Percentiles rank a stretch among this genome's conserved stretches.
Evolutionary conservation across 768 basidiomycete species (phyloP).

Genomic region (Trametes coccinea): DNA sequence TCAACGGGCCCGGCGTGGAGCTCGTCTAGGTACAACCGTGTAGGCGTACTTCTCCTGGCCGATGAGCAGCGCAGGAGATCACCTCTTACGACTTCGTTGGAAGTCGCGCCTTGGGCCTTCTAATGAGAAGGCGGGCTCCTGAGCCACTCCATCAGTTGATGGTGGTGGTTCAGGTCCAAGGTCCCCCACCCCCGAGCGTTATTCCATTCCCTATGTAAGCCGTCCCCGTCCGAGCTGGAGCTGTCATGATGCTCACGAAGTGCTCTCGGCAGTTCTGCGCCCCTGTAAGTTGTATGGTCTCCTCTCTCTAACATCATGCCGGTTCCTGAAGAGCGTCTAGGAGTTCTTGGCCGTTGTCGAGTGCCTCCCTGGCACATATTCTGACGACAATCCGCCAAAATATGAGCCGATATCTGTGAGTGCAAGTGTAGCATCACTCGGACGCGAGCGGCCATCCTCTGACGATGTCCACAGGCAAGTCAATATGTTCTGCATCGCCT

Average conservation of each 20-base stretch:
- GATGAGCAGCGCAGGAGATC: neutral
- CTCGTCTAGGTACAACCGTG: no score
- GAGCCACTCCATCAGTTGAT: neutral
- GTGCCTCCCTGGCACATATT: constrained; percentile 51
- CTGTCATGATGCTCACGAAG: neutral
- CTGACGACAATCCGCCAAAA: constrained; percentile 47
- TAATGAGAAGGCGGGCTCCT: neutral
- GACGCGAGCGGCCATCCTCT: no score
- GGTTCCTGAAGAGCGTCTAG: constrained; percentile 4
- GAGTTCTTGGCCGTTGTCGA: constrained; percentile 36
- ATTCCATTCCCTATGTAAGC: constrained; percentile 63
- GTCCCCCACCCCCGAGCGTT: constrained; percentile 40
- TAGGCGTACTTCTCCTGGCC: neutral
- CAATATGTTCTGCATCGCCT: constrained; percentile 44
- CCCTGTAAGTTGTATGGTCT: constrained; percentile 32
- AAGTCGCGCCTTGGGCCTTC: constrained; percentile 1
- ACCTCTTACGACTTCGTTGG: constrained; percentile 1
- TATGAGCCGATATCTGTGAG: constrained; percentile 45
- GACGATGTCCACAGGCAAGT: constrained; percentile 22
- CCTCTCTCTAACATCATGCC: neutral
- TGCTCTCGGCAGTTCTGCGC: constrained; percentile 33
- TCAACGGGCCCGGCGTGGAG: no score
- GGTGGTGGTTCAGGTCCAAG: constrained; percentile 8
- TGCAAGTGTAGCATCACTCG: constrained; percentile 14
- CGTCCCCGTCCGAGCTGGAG: no score